Evolutionary conservation across 345 rosid species (phyloP).

Genomic region (Gossypium mustelinum): DNA sequence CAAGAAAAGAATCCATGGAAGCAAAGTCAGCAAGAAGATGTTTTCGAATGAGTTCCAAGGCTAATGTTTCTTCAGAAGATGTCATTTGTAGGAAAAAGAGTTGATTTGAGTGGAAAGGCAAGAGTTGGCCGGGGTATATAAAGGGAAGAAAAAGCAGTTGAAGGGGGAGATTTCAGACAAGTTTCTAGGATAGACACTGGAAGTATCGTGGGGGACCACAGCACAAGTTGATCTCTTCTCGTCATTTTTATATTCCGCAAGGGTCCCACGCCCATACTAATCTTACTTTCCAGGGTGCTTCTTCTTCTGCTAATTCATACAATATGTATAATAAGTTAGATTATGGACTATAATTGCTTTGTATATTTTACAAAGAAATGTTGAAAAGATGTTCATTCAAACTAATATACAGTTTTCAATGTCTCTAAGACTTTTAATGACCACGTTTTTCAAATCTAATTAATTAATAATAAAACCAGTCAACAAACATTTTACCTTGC

Average conservation of each 20-base stretch:
- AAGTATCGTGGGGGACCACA: slow-evolving; percentile 18
- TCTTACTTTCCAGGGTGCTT: not conserved
- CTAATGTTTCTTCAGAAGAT: slow-evolving; percentile 31
- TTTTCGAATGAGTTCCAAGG: slow-evolving; percentile 54
- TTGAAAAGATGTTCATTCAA: not conserved
- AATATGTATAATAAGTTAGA: not conserved
- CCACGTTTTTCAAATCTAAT: not conserved
- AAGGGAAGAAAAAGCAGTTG: not conserved
- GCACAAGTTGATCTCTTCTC: not conserved
- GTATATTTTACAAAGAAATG: not conserved
- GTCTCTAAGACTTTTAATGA: not conserved
- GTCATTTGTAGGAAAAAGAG: slow-evolving; percentile 14
- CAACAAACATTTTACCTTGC: not conserved
- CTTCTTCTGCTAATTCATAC: not conserved
- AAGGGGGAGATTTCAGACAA: slow-evolving; percentile 10
- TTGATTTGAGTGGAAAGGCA: slow-evolving; percentile 29
- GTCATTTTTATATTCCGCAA: not conserved
- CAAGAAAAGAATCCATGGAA: slow-evolving; percentile 36
- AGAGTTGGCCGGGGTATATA: slow-evolving; percentile 26
- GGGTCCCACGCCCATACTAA: not conserved
- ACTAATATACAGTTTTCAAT: not conserved
- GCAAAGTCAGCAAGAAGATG: slow-evolving; percentile 57
- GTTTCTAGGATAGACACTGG: slow-evolving; percentile 31
- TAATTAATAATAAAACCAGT: not conserved
- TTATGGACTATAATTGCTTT: not conserved